phyloP scores from a whole-genome alignment of 2,329 filamentous ascomycete species.

The Zalaria obscura region DNA sequence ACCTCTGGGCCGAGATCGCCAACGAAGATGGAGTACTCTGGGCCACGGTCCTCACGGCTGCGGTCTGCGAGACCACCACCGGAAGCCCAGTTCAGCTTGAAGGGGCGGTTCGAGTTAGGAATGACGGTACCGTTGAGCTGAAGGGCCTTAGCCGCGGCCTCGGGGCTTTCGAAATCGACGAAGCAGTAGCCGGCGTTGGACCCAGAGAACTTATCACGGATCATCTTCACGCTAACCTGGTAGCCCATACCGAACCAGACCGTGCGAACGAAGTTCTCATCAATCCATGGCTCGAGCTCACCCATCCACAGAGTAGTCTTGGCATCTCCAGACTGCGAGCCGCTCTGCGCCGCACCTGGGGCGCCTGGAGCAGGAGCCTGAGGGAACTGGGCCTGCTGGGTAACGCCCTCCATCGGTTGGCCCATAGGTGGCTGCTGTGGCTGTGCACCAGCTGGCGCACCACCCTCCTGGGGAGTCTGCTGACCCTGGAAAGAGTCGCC shows the following conservation, averaged over 20 bases:
- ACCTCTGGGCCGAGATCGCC: conserved; percentile 96
- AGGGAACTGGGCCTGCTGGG: conserved; percentile 22
- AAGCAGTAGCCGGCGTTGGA: conserved; percentile 98
- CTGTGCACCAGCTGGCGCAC: conserved; percentile 34
- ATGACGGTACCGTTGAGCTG: conserved; percentile 76
- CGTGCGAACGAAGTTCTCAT: conserved; percentile 95
- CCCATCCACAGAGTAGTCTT: conserved; percentile 63
- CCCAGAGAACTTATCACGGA: conserved; percentile 98
- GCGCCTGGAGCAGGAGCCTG: conserved; percentile 32
- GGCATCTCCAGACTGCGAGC: conserved; percentile 7
- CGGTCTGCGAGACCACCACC: conserved; percentile 91
- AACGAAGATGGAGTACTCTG: conserved; percentile 95
- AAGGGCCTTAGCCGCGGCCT: conserved; percentile 85
- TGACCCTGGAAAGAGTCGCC: conserved; percentile 47
- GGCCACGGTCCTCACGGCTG: conserved; percentile 89
- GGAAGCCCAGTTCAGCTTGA: conserved; percentile 99
- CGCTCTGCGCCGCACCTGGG: conserved; percentile 21
- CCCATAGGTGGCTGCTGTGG: conserved; percentile 40
- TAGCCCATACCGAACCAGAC: conserved; percentile 90
- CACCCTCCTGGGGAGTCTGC: conserved; percentile 35
- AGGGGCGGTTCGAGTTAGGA: conserved; percentile 84
- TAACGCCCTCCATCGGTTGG: conserved; percentile 42
- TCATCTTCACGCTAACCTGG: conserved; percentile 97
- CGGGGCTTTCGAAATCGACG: conserved; percentile 74
- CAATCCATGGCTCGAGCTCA: conserved; percentile 97